Evolutionary conservation across 139 green algal species (phyloP), one percentile per base, ranked within the genome.

Genomic region (Tetraselmis chui): DNA sequence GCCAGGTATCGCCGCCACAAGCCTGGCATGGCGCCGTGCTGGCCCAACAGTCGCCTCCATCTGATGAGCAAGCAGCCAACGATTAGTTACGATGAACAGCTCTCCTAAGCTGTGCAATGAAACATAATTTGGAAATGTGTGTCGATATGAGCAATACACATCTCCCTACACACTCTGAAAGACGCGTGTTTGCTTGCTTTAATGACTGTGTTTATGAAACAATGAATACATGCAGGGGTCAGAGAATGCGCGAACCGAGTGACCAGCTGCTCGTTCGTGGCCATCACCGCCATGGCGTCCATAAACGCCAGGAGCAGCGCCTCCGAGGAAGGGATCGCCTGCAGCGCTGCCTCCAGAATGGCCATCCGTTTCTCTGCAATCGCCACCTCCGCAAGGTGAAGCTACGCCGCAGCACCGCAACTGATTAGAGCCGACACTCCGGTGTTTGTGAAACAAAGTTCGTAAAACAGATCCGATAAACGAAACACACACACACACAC

Each of bases 361-460:
- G 93, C 80, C 18, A 95, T 80, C 87, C 95, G 93, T 88, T 95
- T 97, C 78, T 96, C 93, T 1, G 89, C 87, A 2, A 83, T 85
- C 11, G 58, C 89, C 5, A 81, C 84, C 75, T 93, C 79, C 31
- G 74, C 85, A 79, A 59, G 24, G 31, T 58, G 30, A 29, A 32
- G 5, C 28, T 25, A 23, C 76, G 76, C 83, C 81, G 79, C 30
- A 75, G n/a, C n/a, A n/a, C n/a, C n/a, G n/a, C n/a, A n/a, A n/a
- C n/a, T n/a, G n/a, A n/a, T n/a, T n/a, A n/a, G n/a, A n/a, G n/a
- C n/a, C n/a, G n/a, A n/a, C n/a, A n/a, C n/a, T n/a, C n/a, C n/a
- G n/a, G n/a, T n/a, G n/a, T n/a, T n/a, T n/a, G n/a, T n/a, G n/a
- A n/a, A n/a, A n/a, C n/a, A n/a, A n/a, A n/a, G n/a, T n/a, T n/a